Base-by-base conservation (phyloP, 2,329 filamentous ascomycete genomes). In the Pseudopyricularia cyperi region DNA sequence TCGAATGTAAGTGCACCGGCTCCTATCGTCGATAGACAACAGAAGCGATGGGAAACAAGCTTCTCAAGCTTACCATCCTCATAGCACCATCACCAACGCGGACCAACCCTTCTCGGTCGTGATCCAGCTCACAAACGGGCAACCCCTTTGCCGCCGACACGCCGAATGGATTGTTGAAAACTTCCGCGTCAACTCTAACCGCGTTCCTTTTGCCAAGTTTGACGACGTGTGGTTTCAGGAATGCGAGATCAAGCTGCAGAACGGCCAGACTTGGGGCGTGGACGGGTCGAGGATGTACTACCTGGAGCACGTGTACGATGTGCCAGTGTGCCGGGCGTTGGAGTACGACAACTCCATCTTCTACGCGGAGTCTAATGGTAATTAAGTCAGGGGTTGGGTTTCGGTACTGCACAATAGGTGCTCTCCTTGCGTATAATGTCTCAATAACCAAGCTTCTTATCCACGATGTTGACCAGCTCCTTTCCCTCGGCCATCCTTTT, bases 151-250 rank as follows among this genome's bases (percentile, higher is more conserved):
- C 52, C 57, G 58, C 24, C 37, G 53, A 42, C 61, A 63, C 52
- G 60, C 59, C 51, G 62, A 63, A 53, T 65, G 62, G 62, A 62
- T 65, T 34, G 56, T 65, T 30, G 62, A 64, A 55, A 62, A 63
- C 54, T 63, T 60, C 32, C 52, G 58, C 46, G 54, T 58, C 42
- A 53, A 54, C 48, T 52, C 50, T 50, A 50, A 55, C 54, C 58
- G 59, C 47, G 58, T 62, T 9, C 55, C 57, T 9, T 60, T 65
- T 52, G 60, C 58, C 46, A 39, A 55, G 46, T 65, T 64, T 49
- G 55, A 56, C 44, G 59, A 61, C 26, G 42, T 64, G 30, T 61
- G 59, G 59, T 63, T 63, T 53, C 55, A 59, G 39, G 55, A 60
- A 9, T 53, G 56, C 22, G 53, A 48, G 9, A 58, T 59, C 39